Percentiles rank a stretch among this genome's conserved stretches.
Conservation (phyloP, 345 rosid species). For the Litchi chinensis region DNA sequence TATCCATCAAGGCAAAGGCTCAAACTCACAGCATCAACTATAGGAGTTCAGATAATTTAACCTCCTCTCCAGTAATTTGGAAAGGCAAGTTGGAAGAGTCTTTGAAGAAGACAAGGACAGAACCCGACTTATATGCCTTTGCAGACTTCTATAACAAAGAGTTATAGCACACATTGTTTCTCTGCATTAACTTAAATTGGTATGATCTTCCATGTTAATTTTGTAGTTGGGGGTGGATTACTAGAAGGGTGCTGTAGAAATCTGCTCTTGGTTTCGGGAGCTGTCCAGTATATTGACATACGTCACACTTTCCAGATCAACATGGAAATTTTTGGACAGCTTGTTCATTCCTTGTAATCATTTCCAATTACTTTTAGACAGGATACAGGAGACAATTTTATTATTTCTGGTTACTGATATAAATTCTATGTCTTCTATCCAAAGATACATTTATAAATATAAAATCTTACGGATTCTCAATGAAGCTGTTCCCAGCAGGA, state of each 20-base stretch:
- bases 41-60: slow-evolving; percentile 7
- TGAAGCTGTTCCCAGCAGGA: slow-evolving; percentile 94
- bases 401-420: not conserved
- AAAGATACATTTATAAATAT: not conserved
- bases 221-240: not conserved
- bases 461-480: slow-evolving; percentile 84
- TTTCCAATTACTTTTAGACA: not conserved
- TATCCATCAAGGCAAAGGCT: not conserved
- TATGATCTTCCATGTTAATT: not conserved
- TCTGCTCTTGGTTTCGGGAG: not conserved
- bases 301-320: not conserved
- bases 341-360: not conserved
- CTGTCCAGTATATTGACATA: not conserved
- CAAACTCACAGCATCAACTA: slow-evolving; percentile 2
- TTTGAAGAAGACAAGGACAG: not conserved
- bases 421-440: not conserved
- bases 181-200: not conserved
- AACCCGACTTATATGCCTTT: not conserved
- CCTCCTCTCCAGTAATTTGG: not conserved
- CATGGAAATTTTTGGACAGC: not conserved
- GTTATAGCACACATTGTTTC: not conserved
- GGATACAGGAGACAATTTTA: not conserved
- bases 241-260: not conserved
- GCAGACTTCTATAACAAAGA: not conserved
- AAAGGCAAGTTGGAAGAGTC: not conserved